Percentiles rank a stretch among this genome's conserved stretches.
These are phyloP conservation scores for Moricandia arvensis DNA, from an alignment of 345 rosid species.

Conservation along the genomic window DNA sequence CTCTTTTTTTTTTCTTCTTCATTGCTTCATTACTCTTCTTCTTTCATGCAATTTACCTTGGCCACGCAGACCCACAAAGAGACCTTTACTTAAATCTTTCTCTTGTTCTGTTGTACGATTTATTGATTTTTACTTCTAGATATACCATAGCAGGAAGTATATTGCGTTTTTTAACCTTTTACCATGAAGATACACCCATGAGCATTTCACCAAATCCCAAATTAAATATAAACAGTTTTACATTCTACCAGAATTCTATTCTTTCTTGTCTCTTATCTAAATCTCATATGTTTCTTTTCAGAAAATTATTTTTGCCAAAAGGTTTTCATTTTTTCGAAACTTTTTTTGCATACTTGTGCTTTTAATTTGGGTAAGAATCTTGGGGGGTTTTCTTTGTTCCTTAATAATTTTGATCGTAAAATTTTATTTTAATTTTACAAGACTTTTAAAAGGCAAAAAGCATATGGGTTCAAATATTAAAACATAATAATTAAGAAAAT, in stretches of 20 bases:
- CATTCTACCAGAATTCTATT: no score
- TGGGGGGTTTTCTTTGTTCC: neutral
- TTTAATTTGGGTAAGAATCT: neutral
- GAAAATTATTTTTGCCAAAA: neutral
- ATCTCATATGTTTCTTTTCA: neutral
- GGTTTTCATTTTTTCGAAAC: neutral
- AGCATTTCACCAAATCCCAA: neutral
- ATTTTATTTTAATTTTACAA: neutral
- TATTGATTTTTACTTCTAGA: neutral
- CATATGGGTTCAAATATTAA: conserved; percentile 10
- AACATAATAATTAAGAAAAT: neutral
- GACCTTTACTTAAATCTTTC: neutral
- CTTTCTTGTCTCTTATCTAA: no score
- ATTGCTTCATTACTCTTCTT: neutral
- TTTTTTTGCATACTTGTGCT: neutral
- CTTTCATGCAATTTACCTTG: neutral
- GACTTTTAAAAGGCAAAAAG: neutral
- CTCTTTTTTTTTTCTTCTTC: conserved; percentile 14
- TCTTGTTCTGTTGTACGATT: neutral
- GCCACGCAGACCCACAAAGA: conserved; percentile 16
- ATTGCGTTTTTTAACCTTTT: neutral
- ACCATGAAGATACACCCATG: neutral
- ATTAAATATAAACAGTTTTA: neutral
- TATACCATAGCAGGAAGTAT: neutral
- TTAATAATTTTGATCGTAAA: neutral